A percentile compares a stretch with the other conserved stretches of the same genome.
phyloP scores from a whole-genome alignment of 176 grass and related monocot species.

The Carex littledalei region DNA sequence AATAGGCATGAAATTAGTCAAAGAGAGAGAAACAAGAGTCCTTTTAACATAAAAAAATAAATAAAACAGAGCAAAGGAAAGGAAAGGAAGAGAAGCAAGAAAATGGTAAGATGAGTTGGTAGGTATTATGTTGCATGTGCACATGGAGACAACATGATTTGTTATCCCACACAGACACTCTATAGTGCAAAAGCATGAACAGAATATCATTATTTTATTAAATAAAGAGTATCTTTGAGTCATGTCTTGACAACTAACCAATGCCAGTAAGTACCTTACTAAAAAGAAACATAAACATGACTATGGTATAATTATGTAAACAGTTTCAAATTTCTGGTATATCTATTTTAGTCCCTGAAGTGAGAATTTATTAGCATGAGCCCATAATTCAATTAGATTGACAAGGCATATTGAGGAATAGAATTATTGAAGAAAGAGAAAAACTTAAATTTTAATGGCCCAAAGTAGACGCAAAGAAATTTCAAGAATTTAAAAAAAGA shows the following conservation, averaged over 20 bases:
- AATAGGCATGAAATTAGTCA: conserved; percentile 9
- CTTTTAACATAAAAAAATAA: neutral
- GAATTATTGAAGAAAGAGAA: neutral
- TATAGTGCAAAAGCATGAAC: conserved; percentile 22
- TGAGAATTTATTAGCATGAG: neutral
- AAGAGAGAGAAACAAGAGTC: conserved; percentile 17
- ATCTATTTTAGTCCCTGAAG: neutral
- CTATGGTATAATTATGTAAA: neutral
- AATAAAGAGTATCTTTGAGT: neutral
- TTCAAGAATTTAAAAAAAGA: neutral
- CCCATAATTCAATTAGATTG: neutral
- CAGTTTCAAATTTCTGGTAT: neutral
- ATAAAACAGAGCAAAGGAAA: neutral
- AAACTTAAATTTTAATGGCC: neutral
- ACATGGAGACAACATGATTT: conserved; percentile 30
- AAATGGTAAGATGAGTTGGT: neutral
- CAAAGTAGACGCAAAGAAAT: neutral
- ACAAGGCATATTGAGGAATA: neutral
- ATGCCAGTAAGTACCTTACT: neutral
- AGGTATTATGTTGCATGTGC: conserved; percentile 5
- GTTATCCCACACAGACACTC: neutral
- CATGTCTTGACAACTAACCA: neutral
- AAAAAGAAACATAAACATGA: neutral
- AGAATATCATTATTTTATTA: conserved; percentile 1
- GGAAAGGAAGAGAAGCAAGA: too few relatives aligned